phyloP scores from a whole-genome alignment of 192 early-diverging fungal species.

The Mortierella antarctica region DNA sequence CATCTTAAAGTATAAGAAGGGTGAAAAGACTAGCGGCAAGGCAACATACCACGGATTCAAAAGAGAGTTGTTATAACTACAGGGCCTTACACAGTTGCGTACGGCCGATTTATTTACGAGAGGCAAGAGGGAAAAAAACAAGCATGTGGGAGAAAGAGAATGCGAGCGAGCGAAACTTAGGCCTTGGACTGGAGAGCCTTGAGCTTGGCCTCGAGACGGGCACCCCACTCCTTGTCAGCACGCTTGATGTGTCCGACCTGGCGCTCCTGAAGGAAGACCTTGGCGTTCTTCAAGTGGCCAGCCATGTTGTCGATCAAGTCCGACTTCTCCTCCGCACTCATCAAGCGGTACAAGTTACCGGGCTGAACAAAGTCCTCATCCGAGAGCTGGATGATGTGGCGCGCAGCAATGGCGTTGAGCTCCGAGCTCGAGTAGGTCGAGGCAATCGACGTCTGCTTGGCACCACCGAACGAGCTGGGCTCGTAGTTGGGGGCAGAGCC shows the following conservation, averaged over 20 bases:
- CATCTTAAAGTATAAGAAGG: no score
- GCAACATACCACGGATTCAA: no score
- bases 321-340: slow-evolving; percentile 67
- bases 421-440: slow-evolving; percentile 49
- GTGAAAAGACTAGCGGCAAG: no score
- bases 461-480: slow-evolving; percentile 70
- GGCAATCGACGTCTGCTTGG: slow-evolving; percentile 41
- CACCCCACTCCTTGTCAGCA: slow-evolving; percentile 66
- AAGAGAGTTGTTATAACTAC: no score
- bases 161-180: slow-evolving; percentile 4
- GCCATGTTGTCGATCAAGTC: slow-evolving; percentile 70
- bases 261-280: slow-evolving; percentile 64
- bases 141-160: not conserved
- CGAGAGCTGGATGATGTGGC: slow-evolving; percentile 60
- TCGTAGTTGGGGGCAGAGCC: slow-evolving; percentile 72
- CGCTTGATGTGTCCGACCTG: slow-evolving; percentile 67
- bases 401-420: slow-evolving; percentile 59
- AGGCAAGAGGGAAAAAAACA: slow-evolving; percentile 1
- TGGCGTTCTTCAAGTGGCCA: slow-evolving; percentile 61
- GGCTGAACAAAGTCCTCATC: slow-evolving; percentile 76
- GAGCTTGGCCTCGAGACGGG: slow-evolving; percentile 63
- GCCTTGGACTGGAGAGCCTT: slow-evolving; percentile 53
- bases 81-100: no score
- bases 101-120: not conserved
- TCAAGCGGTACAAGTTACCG: slow-evolving; percentile 65